Evolutionary conservation across 257 asterid genomes (phyloP).

Genomic region (Nicotiana tomentosiformis): DNA sequence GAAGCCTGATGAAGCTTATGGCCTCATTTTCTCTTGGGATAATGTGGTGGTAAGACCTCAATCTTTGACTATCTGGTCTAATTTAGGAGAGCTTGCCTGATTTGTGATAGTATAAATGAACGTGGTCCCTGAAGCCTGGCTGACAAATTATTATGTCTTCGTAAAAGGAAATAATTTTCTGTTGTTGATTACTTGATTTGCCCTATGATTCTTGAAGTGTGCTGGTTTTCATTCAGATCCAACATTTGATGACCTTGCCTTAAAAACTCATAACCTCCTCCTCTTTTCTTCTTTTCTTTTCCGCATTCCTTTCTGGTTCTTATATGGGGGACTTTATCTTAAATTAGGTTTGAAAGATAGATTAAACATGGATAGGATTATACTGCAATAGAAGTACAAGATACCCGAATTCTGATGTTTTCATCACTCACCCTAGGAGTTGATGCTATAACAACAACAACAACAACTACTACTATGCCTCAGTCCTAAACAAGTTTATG

Average conservation of each 20-base stretch:
- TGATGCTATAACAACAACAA: background rate
- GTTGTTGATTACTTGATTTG: background rate
- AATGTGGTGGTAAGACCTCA: constrained; percentile 77
- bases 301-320: background rate
- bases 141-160: background rate
- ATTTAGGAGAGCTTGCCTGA: background rate
- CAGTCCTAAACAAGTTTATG: background rate
- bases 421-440: background rate
- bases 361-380: background rate
- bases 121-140: background rate
- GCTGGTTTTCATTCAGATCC: background rate
- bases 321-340: background rate
- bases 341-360: background rate
- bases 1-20: constrained; percentile 99
- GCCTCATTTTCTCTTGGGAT: constrained; percentile 96
- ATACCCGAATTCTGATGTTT: background rate
- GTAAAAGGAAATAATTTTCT: background rate
- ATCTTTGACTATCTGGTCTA: background rate
- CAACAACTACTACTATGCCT: background rate
- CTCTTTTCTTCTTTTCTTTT: background rate
- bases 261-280: background rate
- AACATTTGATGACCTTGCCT: background rate
- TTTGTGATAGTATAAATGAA: background rate
- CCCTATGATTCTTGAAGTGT: background rate
- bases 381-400: background rate